Evolutionary conservation across 768 basidiomycete genomes (phyloP), one percentile per base, ranked within the genome.

Genomic region (Macrocybe gigantea): DNA sequence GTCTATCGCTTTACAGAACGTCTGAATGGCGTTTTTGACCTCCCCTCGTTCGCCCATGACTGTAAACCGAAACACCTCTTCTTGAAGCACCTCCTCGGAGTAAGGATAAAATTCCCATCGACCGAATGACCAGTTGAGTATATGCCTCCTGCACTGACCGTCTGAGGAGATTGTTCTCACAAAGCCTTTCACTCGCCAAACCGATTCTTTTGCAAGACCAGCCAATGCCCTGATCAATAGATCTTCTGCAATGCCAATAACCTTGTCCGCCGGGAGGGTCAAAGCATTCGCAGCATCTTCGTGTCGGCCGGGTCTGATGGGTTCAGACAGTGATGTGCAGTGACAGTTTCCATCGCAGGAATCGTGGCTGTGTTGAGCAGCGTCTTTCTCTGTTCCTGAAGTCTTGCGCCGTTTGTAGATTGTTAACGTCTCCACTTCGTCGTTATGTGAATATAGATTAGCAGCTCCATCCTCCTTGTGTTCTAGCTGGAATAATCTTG

Each of bases 121-220:
- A 10, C 90, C 90, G 67, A 96, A 97, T 6, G 93, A 93, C 91
- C 92, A 97, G 60, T 97, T 97, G 49, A 95, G 56, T 50, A 93
- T 86, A 59, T 74, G 62, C 53, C 66, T 56, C 6, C 68, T 22
- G 22, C 22, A 22, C 22, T 22, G 22, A 22, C 22, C 22, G 22
- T 22, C 22, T 22, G 22, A 22, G 22, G 22, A 22, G 22, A 22
- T 22, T 22, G 12, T 44, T 35, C 75, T 75, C 15, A 94, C 73
- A 57, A 93, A 91, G 12, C 93, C 94, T 60, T 97, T 97, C 33
- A 94, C 84, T 53, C 87, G 67, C 80, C 86, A 93, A 7, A 90
- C 68, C 1, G 68, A 64, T 58, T 91, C 89, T 53, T 85, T 87
- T 14, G 81, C 74, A 7, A 92, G 62, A 5, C 52, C 50, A 2